Percentiles rank a stretch among this genome's conserved stretches.
These are phyloP conservation scores for Dioscorea dumetorum DNA, from an alignment of 106 monocot species.

Conservation along the genomic window DNA sequence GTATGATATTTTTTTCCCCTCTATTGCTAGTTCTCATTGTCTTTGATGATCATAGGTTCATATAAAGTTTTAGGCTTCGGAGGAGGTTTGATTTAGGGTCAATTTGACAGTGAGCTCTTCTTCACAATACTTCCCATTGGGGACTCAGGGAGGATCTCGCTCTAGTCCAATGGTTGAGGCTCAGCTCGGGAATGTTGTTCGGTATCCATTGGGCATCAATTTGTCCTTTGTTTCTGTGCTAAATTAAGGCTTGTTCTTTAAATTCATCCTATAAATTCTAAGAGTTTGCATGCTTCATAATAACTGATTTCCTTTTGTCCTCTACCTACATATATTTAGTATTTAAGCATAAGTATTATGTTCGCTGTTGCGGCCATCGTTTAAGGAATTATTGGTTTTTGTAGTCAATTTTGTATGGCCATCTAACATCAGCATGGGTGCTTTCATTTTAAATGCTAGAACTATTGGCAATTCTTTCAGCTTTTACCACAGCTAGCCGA, in stretches of 20 bases:
- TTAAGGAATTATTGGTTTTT: slow-evolving; percentile 4
- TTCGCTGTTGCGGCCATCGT: neutral
- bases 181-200: slow-evolving; percentile 68
- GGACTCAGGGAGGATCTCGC: slow-evolving; percentile 49
- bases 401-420: neutral
- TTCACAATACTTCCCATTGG: slow-evolving; percentile 56
- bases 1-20: no score
- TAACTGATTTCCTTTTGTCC: no score
- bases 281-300: no score
- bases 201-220: neutral
- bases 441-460: slow-evolving; percentile 75
- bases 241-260: slow-evolving; percentile 56
- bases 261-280: no score
- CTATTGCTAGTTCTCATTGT: no score
- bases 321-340: no score
- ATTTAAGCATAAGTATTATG: neutral
- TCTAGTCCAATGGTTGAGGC: slow-evolving; percentile 86
- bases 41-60: no score
- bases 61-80: neutral
- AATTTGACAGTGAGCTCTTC: slow-evolving; percentile 61
- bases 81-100: slow-evolving; percentile 31
- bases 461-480: slow-evolving; percentile 19
- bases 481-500: neutral
- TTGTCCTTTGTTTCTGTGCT: slow-evolving; percentile 36
- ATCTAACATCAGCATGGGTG: slow-evolving; percentile 63